These are phyloP conservation scores for Cercophora sp. DNA, from an alignment of 495 filamentous ascomycete genomes.

Conservation along the genomic window DNA sequence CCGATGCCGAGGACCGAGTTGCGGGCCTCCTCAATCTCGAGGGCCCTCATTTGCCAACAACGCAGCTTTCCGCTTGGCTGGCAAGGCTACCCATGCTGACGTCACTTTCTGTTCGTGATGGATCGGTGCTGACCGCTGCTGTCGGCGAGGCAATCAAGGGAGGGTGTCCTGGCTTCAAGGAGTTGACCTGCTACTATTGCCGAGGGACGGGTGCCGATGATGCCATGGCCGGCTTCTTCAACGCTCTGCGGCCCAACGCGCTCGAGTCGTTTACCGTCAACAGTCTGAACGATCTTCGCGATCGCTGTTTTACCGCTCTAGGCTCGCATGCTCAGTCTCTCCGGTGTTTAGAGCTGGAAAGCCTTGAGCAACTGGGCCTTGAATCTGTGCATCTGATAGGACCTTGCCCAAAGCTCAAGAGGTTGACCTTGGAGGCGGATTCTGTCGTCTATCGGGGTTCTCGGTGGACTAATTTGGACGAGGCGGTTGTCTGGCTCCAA, in stretches of 20 bases:
- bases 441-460: neutral
- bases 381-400: slow-evolving; percentile 47
- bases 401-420: slow-evolving; percentile 50
- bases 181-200: neutral
- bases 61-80: slow-evolving; percentile 33
- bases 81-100: slow-evolving; percentile 33
- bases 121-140: slow-evolving; percentile 50
- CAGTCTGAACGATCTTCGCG: slow-evolving; percentile 45
- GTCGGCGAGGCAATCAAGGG: slow-evolving; percentile 49
- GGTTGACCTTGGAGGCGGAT: slow-evolving; percentile 9
- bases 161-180: slow-evolving; percentile 4
- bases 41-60: slow-evolving; percentile 24
- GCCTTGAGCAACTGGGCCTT: slow-evolving; percentile 44
- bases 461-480: slow-evolving; percentile 42
- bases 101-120: slow-evolving; percentile 53
- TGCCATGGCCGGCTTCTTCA: neutral
- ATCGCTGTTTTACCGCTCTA: slow-evolving; percentile 56
- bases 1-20: slow-evolving; percentile 25
- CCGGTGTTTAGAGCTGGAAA: slow-evolving; percentile 49
- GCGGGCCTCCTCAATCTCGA: slow-evolving; percentile 48
- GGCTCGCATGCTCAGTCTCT: slow-evolving; percentile 55
- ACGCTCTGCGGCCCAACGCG: neutral
- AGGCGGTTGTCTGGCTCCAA: slow-evolving; percentile 49
- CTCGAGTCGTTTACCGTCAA: slow-evolving; percentile 54
- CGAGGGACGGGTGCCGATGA: neutral